Evolutionary conservation across 2,329 filamentous ascomycete genomes (phyloP).

Genomic region (Pestalotiopsis sp.): DNA sequence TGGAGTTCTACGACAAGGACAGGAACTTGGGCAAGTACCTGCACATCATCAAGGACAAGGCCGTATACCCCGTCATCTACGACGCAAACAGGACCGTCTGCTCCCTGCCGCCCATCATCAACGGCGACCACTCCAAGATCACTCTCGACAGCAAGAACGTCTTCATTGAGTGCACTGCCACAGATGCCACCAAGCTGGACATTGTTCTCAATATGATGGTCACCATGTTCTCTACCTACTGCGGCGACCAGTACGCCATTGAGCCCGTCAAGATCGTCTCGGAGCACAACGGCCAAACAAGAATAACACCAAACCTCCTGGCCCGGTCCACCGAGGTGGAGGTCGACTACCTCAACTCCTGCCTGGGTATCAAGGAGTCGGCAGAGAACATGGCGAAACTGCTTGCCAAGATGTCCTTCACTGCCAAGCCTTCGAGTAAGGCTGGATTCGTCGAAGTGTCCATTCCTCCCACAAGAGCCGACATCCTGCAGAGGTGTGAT

Average conservation of each 20-base stretch:
- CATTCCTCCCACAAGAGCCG: constrained; percentile 86
- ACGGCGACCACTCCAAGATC: constrained; percentile 96
- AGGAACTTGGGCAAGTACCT: constrained; percentile 88
- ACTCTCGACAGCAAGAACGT: constrained; percentile 88
- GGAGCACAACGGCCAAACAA: constrained; percentile 82
- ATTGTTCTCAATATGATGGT: constrained; percentile 95
- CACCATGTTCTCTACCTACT: constrained; percentile 95
- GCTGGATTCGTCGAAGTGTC: constrained; percentile 77
- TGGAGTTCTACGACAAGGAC: constrained; percentile 95
- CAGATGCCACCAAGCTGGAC: constrained; percentile 93
- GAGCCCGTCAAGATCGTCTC: constrained; percentile 94
- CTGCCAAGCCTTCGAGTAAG: constrained; percentile 73
- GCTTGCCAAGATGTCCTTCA: constrained; percentile 86
- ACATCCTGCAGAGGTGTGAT: constrained; percentile 94
- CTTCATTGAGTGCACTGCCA: constrained; percentile 96
- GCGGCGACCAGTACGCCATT: constrained; percentile 84
- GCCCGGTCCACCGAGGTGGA: constrained; percentile 79
- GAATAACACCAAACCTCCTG: constrained; percentile 80
- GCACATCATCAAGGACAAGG: constrained; percentile 91
- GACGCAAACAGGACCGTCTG: constrained; percentile 86
- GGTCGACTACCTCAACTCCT: constrained; percentile 90
- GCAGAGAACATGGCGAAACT: constrained; percentile 77
- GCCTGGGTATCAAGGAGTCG: constrained; percentile 79
- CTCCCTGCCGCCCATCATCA: constrained; percentile 78
- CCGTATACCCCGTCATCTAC: constrained; percentile 94